Conservation (phyloP, 805 yeast species). For the Saccharomycopsis fibuligera region DNA sequence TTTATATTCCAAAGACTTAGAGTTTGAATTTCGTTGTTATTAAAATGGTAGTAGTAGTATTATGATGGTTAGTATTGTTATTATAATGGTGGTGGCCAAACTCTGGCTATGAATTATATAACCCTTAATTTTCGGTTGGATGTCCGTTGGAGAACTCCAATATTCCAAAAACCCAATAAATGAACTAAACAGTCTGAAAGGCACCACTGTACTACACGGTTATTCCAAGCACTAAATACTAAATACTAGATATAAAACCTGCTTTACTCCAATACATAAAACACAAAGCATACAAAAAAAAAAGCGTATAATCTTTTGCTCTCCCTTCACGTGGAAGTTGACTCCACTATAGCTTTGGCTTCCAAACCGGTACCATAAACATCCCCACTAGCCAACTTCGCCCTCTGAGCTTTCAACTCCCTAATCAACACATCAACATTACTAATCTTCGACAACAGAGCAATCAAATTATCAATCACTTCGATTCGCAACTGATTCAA, state of each 20-base stretch:
- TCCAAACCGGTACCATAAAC: slow-evolving; percentile 2
- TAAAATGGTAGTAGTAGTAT: no score
- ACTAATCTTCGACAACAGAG: neutral
- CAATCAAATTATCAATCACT: slow-evolving; percentile 6
- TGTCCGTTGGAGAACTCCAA: no score
- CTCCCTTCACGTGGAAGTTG: neutral
- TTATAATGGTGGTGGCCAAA: no score
- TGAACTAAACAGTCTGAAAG: neutral
- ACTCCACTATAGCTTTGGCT: neutral
- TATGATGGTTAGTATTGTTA: no score
- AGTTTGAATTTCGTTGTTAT: no score
- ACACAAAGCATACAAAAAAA: neutral
- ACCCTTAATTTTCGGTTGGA: no score
- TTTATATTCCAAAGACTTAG: slow-evolving; percentile 4
- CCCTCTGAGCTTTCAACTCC: slow-evolving; percentile 3
- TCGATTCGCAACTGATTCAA: slow-evolving; percentile 9
- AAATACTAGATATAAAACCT: neutral
- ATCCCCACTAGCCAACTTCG: slow-evolving; percentile 8
- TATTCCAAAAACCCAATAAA: no score
- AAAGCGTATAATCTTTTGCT: neutral
- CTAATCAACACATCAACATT: neutral
- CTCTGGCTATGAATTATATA: no score
- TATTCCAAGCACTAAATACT: neutral
- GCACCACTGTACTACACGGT: neutral
- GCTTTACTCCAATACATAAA: neutral